Percentiles rank a stretch among this genome's conserved stretches.
phyloP scores from a whole-genome alignment of 305 asterid genomes.

The Euphrasia arctica region DNA sequence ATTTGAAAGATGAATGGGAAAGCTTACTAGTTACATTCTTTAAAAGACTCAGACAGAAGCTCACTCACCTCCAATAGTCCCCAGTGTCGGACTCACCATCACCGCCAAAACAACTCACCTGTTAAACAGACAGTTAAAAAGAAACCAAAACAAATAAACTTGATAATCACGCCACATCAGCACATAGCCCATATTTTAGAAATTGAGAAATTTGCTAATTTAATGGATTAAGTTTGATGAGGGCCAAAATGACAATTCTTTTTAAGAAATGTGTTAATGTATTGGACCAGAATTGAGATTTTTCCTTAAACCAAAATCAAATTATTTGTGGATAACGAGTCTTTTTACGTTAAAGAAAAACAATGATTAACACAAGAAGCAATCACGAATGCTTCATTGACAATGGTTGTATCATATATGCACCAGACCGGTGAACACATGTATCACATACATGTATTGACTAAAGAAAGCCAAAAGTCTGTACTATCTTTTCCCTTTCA shows the following conservation, averaged over 20 bases:
- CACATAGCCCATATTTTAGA: no score
- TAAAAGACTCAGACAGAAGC: not conserved
- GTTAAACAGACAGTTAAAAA: conserved; percentile 3
- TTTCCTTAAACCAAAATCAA: no score
- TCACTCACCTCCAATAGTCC: conserved; percentile 64
- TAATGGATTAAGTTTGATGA: no score
- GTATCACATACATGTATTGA: not conserved
- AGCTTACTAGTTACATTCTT: not conserved
- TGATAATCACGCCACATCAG: not conserved
- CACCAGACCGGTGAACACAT: not conserved
- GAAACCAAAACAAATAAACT: not conserved
- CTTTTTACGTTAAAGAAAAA: no score
- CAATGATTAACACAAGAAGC: no score
- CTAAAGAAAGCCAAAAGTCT: not conserved
- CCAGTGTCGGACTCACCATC: conserved; percentile 73
- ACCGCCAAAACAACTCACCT: conserved; percentile 83
- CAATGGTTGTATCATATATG: not conserved
- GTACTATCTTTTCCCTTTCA: not conserved
- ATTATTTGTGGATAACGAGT: no score
- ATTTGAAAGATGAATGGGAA: not conserved
- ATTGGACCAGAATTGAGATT: no score
- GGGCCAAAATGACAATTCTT: no score
- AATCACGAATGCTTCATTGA: no score
- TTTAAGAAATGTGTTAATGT: no score
- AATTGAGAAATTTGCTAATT: no score